Base-by-base conservation (phyloP, 2,329 filamentous ascomycete genomes). In the Colletotrichum sp. region DNA sequence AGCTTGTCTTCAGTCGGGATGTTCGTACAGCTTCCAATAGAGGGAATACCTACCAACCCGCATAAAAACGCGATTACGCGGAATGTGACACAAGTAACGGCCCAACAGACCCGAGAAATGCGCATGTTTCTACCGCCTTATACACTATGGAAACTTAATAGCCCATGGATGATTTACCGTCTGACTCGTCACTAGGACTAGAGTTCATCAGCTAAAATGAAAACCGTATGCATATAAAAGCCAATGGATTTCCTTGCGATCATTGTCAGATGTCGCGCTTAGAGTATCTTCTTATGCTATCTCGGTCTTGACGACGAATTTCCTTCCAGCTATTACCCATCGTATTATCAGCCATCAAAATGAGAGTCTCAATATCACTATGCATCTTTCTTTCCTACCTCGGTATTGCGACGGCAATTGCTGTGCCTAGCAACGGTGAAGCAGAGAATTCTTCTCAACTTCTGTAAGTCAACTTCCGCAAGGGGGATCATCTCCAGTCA, bases 41-140 rank as follows among this genome's bases (percentile, higher is more conserved):
- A 22, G 10, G 0, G 12, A 13, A 8, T 1, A 3, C 0, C n/a
- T 22, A 48, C 43, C 13, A 48, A 48, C 9, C 43, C n/a, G n/a
- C 43, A 48, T 1, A 48, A 48, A 22, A 13, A 48, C 8, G 10
- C 43, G 43, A 48, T 48, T 48, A 48, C 43, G 43, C 43, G 43
- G 43, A 48, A 48, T 22, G 4, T 48, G n/a, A 48, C 43, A 48
- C 43, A 22, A 22, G 10, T 48, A 1, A 2, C n/a, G 43, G 10
- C n/a, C n/a, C 43, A 48, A 13, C 3, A 48, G 43, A 48, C 43
- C 43, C 43, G n/a, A 13, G 10, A 48, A 48, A 22, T 8, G 9
- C 43, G 43, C 43, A 8, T 22, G 43, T 22, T 22, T 48, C 43
- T n/a, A 22, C 6, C n/a, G n/a, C 43, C 43, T 48, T 48, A 48